A percentile compares a stretch with the other conserved stretches of the same genome.
Conservation (phyloP, 2,329 filamentous ascomycete species). For the Stachybotrys echinatus region DNA sequence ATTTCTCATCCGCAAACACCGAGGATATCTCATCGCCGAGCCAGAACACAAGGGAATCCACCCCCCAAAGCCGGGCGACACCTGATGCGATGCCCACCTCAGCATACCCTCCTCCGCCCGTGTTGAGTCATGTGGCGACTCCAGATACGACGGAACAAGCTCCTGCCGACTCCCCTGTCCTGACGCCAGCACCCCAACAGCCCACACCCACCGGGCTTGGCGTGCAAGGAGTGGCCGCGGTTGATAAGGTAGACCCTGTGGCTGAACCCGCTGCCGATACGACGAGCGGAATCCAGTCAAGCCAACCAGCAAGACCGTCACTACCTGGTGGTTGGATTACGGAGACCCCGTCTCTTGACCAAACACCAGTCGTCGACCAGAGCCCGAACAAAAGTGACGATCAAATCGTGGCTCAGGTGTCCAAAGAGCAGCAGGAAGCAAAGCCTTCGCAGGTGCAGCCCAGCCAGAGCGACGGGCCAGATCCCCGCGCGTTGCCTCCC, state of each 20-base stretch:
- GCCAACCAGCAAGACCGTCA: neutral
- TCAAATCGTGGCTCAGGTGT: neutral
- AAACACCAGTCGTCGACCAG: neutral
- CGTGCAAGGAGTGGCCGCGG: neutral
- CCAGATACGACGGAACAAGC: constrained; percentile 3
- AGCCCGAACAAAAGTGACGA: neutral
- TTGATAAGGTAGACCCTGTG: neutral
- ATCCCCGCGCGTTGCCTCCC: constrained; percentile 21
- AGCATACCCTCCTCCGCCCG: neutral
- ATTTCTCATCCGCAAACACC: constrained; percentile 34
- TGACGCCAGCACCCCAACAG: neutral
- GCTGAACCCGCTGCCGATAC: neutral
- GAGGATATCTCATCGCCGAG: neutral
- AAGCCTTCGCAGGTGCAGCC: neutral
- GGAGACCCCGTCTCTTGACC: neutral
- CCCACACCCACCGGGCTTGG: neutral
- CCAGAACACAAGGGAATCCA: neutral
- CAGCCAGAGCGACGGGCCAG: constrained; percentile 4
- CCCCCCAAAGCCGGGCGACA: neutral
- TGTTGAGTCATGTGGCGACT: constrained; percentile 1
- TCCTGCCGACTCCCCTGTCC: neutral
- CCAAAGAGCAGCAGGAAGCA: neutral
- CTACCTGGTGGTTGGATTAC: constrained; percentile 1
- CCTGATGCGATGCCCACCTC: neutral
- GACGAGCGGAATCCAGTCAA: neutral